Percentiles rank a stretch among this genome's conserved stretches.
These are phyloP conservation scores for Massariosphaeria phaeospora DNA, from an alignment of 495 filamentous ascomycete genomes.

Conservation along the genomic window DNA sequence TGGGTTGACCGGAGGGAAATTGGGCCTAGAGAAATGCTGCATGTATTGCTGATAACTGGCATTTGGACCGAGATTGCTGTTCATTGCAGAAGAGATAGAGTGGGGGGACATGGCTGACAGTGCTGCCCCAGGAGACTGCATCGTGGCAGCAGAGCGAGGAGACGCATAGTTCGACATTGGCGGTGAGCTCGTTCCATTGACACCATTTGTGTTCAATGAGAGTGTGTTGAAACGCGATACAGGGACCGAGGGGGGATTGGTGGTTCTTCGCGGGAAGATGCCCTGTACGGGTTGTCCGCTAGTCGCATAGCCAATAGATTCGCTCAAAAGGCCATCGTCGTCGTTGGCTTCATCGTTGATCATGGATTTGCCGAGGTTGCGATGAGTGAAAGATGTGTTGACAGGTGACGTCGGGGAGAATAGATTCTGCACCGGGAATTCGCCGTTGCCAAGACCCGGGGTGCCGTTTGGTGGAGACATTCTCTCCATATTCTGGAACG, in stretches of 20 bases:
- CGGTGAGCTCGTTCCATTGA: slow-evolving; percentile 46
- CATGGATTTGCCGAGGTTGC: slow-evolving; percentile 72
- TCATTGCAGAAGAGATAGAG: slow-evolving; percentile 44
- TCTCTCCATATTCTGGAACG: slow-evolving; percentile 68
- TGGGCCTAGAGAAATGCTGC: slow-evolving; percentile 60
- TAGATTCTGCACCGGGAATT: slow-evolving; percentile 58
- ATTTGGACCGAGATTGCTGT: slow-evolving; percentile 42
- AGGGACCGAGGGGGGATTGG: slow-evolving; percentile 70
- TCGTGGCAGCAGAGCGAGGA: slow-evolving; percentile 46
- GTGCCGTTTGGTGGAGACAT: slow-evolving; percentile 60
- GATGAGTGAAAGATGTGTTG: slow-evolving; percentile 65
- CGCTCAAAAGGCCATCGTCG: slow-evolving; percentile 76
- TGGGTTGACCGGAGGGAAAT: slow-evolving; percentile 84
- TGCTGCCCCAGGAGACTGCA: slow-evolving; percentile 46
- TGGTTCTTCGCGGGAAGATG: slow-evolving; percentile 58
- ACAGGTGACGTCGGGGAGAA: slow-evolving; percentile 85
- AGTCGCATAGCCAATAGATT: slow-evolving; percentile 78
- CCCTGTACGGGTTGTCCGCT: slow-evolving; percentile 56
- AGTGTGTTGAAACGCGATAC: slow-evolving; percentile 65
- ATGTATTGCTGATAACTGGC: slow-evolving; percentile 54
- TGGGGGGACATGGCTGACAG: slow-evolving; percentile 58
- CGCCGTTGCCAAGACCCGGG: slow-evolving; percentile 51
- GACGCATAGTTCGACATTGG: slow-evolving; percentile 50
- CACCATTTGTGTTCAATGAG: slow-evolving; percentile 58
- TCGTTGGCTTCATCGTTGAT: slow-evolving; percentile 82